A percentile compares a stretch with the other conserved stretches of the same genome.
Evolutionary conservation across 2,329 filamentous ascomycete species (phyloP).

Genomic region (Chaetomium globosum): DNA sequence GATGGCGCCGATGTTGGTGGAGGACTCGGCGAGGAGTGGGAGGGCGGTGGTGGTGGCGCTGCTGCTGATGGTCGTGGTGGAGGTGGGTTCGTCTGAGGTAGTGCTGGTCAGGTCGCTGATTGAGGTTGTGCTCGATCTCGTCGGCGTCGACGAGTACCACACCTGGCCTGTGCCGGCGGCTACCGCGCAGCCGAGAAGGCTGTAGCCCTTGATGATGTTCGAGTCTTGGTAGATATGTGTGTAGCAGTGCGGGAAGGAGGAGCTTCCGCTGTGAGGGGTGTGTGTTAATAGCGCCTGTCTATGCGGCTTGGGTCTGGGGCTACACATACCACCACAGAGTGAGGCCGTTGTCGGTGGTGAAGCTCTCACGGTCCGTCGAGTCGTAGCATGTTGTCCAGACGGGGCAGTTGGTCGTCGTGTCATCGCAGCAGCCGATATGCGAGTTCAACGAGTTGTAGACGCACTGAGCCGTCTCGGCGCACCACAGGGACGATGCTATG

Average conservation of each 20-base stretch:
- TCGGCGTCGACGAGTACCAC: conserved; percentile 23
- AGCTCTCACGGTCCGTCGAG: conserved; percentile 33
- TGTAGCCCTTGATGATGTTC: conserved; percentile 37
- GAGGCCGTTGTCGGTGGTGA: conserved; percentile 36
- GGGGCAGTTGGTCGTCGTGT: conserved; percentile 33
- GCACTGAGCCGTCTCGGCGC: conserved; percentile 37
- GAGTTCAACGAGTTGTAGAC: conserved; percentile 39
- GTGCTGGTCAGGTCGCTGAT: background rate
- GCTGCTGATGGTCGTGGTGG: background rate
- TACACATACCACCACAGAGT: conserved; percentile 42
- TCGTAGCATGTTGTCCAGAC: conserved; percentile 40
- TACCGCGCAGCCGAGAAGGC: conserved; percentile 40
- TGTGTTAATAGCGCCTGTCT: background rate
- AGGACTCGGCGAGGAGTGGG: conserved; percentile 10
- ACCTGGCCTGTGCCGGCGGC: conserved; percentile 34
- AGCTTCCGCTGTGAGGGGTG: conserved; percentile 31
- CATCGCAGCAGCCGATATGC: conserved; percentile 42
- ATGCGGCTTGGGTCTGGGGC: background rate
- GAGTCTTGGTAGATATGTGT: conserved; percentile 40
- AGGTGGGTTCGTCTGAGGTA: background rate
- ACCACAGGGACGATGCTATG: conserved; percentile 38
- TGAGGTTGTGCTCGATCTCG: background rate
- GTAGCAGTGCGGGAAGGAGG: conserved; percentile 38
- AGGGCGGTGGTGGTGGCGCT: conserved; percentile 1
- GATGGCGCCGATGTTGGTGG: conserved; percentile 38